Evolutionary conservation across 345 rosid genomes (phyloP), one percentile per base, ranked within the genome.

Genomic region (Zanthoxylum bungeanum): DNA sequence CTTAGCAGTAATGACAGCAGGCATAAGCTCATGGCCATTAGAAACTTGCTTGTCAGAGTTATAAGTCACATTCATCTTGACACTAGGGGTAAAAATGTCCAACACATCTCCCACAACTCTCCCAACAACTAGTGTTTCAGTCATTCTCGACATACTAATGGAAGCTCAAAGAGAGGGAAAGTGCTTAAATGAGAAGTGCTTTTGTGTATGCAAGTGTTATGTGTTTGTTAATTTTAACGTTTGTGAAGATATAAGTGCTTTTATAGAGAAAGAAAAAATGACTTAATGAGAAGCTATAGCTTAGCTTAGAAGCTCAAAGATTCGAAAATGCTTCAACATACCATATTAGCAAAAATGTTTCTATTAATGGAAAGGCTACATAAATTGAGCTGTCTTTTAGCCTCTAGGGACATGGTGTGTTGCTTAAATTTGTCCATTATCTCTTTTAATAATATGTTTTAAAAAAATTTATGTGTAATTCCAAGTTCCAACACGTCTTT

Each of bases 81-180:
- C 93, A 58, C 75, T 82, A 24, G 92, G 96, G 3, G 66, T 78
- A 79, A 91, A 93, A 69, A 49, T 42, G 46, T 93, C 97, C 50
- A 87, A 79, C 12, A 91, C 98, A 52, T 93, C 96, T 74, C 97
- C 98, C 34, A 93, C 55, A 11, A 93, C 88, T 74, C 94, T 77
- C 50, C 87, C 97, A 4, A 87, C 80, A 11, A 51, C 22, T 1
- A 93, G 86, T 50, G 98, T 79, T 0, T 93, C 92, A 64, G 79
- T 27, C 5, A 57, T 71, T 61, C 93, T 87, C 22, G 91, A 81
- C 89, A 44, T 44, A n/a, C 1, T 25, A 60, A 19, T 22, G 22
- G 0, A 24, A 30, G 30, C 4, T 0, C 14, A 17, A 12, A 60
- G 51, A 28, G 33, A 33, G 21, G 60, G 7, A 42, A 17, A 19